Base-by-base conservation (phyloP, 208 protist genomes). In the Acanthamoeba castellanii region DNA sequence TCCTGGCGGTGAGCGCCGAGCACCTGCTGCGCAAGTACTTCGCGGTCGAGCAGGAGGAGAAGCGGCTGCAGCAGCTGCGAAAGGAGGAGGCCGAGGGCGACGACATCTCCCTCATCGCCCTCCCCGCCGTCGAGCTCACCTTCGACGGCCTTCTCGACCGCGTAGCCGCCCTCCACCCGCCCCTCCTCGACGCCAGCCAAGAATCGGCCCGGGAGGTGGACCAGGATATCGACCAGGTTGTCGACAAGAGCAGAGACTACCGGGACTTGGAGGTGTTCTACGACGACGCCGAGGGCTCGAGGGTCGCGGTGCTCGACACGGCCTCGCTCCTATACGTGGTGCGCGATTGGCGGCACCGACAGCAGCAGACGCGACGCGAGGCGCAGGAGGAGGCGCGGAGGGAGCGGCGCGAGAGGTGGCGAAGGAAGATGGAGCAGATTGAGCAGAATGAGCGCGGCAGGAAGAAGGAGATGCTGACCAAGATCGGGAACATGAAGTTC, bases 21-120 rank as follows among this genome's bases (percentile, higher is more conserved):
- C 72, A 81, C 20, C 72, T 81, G 34, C 72, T 81, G 72, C 72
- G 72, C 37, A 81, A 81, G 72, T 81, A 81, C 72, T 81, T 50
- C 32, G 30, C 37, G 30, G 34, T 34, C 37, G 72, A 81, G 37
- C 72, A 27, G 30, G 72, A 81, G 37, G 72, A 81, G 72, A 47
- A 81, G 72, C 72, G 72, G 37, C 72, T 37, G 66, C 5, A 74
- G 32, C 8, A 74, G 32, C 66, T 74, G 32, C 0, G 72, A 27
- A 37, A 50, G 34, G 34, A 81, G 32, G 34, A 81, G 72, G 13
- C 37, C 34, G 34, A 81, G 72, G 72, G 72, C 34, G 72, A 81
- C 37, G 72, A 81, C n/a, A 81, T 81, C 72, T 81, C 72, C 8
- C 5, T 81, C 34, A 81, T 81, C 72, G 6, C 72, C 8, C 11